phyloP scores from a whole-genome alignment of 306 rosid species.

The Heteromeles arbutifolia region DNA sequence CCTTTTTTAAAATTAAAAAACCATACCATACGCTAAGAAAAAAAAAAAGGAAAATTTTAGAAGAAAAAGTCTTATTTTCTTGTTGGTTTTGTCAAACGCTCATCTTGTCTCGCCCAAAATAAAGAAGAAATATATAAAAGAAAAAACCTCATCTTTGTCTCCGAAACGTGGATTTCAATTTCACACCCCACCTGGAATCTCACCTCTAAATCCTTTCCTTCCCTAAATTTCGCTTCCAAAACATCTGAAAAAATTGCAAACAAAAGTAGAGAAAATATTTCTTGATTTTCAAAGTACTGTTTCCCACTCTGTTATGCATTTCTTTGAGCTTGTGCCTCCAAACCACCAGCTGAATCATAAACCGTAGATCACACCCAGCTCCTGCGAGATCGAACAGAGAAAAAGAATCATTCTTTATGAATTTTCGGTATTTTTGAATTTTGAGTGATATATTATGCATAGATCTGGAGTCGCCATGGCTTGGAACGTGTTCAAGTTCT shows the following conservation, averaged over 20 bases:
- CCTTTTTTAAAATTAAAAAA: too few relatives aligned
- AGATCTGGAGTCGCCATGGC: conserved; percentile 99
- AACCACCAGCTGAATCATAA: conserved; percentile 3
- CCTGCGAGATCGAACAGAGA: not conserved
- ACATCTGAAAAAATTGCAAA: not conserved
- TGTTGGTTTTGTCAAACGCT: not conserved
- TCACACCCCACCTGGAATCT: not conserved
- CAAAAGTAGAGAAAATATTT: not conserved
- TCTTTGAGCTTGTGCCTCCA: not conserved
- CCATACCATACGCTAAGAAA: too few relatives aligned
- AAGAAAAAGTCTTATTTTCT: not conserved
- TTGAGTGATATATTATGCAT: conserved; percentile 44
- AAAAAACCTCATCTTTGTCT: conserved; percentile 1
- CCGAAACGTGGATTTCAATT: conserved; percentile 11
- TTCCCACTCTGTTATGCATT: not conserved
- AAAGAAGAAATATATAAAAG: not conserved
- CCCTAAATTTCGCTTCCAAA: not conserved
- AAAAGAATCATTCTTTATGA: not conserved
- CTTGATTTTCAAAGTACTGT: not conserved
- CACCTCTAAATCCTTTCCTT: conserved; percentile 3
- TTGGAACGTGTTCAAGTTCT: conserved; percentile 99
- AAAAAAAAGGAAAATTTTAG: not conserved
- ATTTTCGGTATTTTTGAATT: conserved; percentile 1
- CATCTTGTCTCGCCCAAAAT: not conserved
- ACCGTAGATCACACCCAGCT: conserved; percentile 3